A percentile compares a stretch with the other conserved stretches of the same genome.
Conservation (phyloP, 2,329 filamentous ascomycete species). For the Epichloe hybrida region DNA sequence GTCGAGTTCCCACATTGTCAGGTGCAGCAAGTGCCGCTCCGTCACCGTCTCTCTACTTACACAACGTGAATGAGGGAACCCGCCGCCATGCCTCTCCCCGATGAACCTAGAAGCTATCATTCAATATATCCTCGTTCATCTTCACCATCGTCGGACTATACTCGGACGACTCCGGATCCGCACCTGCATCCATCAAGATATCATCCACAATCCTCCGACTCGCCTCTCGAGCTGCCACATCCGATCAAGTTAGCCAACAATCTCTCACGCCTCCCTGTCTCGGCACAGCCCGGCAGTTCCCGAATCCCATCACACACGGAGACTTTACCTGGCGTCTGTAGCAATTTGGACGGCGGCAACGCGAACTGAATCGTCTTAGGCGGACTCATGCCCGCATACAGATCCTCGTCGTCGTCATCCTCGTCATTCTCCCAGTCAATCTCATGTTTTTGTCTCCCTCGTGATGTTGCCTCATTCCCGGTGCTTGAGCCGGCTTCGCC, state of each 20-base stretch:
- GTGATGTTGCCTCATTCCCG: conserved; percentile 5
- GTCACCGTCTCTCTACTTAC: neutral
- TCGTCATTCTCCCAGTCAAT: conserved; percentile 66
- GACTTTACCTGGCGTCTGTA: conserved; percentile 62
- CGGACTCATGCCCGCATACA: conserved; percentile 66
- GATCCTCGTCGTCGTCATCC: conserved; percentile 47
- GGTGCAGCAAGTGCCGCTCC: neutral
- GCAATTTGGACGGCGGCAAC: conserved; percentile 58
- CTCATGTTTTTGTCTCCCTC: conserved; percentile 32
- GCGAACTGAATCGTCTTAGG: conserved; percentile 89
- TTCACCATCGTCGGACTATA: conserved; percentile 54
- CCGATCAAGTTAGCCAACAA: neutral
- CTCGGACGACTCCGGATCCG: conserved; percentile 38
- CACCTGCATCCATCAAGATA: conserved; percentile 62
- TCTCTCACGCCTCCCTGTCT: neutral
- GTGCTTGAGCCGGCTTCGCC: neutral
- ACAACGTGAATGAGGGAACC: too few species aligned
- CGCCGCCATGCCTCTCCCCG: neutral
- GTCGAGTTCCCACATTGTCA: neutral
- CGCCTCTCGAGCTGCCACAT: conserved; percentile 53
- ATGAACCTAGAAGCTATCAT: conserved; percentile 42
- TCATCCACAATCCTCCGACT: conserved; percentile 73
- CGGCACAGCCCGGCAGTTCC: neutral
- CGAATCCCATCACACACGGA: neutral
- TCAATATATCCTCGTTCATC: conserved; percentile 47